Evolutionary conservation across 495 filamentous ascomycete species (phyloP).

Genomic region (Penicillium canescens): DNA sequence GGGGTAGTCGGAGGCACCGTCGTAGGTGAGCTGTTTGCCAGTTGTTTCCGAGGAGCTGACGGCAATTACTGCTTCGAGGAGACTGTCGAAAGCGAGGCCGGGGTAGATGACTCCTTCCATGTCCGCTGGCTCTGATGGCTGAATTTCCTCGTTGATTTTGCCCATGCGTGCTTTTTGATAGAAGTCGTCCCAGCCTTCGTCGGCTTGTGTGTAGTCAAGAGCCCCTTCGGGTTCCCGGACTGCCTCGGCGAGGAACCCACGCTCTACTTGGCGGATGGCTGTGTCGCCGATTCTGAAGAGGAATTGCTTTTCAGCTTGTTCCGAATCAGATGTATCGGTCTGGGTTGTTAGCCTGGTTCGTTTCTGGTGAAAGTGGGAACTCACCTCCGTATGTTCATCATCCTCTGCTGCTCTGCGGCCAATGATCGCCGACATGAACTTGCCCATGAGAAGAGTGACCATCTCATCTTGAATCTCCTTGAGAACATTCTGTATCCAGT

Average conservation of each 20-base stretch:
- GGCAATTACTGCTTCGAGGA: conserved; percentile 15
- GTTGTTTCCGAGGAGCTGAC: conserved; percentile 3
- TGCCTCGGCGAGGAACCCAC: conserved; percentile 38
- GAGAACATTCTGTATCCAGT: conserved; percentile 21
- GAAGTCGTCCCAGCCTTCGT: conserved; percentile 44
- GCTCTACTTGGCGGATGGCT: conserved; percentile 28
- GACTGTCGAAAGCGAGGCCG: conserved; percentile 6
- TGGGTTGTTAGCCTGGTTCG: conserved; percentile 16
- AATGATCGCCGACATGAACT: conserved; percentile 41
- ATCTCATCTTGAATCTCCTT: conserved; percentile 39
- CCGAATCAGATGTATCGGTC: conserved; percentile 43
- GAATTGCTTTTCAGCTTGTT: conserved; percentile 29
- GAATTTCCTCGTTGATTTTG: conserved; percentile 14
- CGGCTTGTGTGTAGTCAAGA: conserved; percentile 29
- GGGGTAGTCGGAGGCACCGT: conserved; percentile 2
- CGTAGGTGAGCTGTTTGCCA: neutral
- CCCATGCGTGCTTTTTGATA: conserved; percentile 39
- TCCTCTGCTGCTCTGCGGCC: conserved; percentile 45
- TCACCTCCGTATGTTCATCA: conserved; percentile 50
- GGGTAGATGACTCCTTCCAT: neutral
- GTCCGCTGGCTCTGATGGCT: neutral
- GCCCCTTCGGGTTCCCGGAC: conserved; percentile 39
- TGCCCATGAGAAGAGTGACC: conserved; percentile 38
- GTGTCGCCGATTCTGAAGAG: conserved; percentile 27
- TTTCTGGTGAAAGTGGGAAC: neutral